Base-by-base conservation (phyloP, 768 basidiomycete genomes). In the Podaxis rugospora region DNA sequence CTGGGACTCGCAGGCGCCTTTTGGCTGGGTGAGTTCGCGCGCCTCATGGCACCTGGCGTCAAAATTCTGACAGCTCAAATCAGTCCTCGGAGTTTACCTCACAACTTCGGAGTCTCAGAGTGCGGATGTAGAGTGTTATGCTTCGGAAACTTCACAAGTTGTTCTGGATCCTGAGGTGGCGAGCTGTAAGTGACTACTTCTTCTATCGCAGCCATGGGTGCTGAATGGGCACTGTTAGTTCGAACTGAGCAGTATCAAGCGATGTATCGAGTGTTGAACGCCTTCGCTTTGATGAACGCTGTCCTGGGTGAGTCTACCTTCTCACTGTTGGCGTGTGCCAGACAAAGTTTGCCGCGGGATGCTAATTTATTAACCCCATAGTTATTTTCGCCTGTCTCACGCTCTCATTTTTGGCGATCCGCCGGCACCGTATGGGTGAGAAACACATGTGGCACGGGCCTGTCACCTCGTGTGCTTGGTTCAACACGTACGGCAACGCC, bases 191-290 rank as follows among this genome's bases (percentile, higher is more conserved):
- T 79, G 40, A 40, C 28, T 35, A 28, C 56, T 9, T 23, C 54
- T 52, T 5, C 25, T 49, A 39, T 35, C 46, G 40, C n/a, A 53
- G 39, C 47, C 25, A 39, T 47, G 18, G 35, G 40, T 32, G 9
- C 27, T 57, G 62, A 49, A 52, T 61, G 60, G 53, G 39, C 46
- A 49, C 55, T 66, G 62, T 66, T 66, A 93, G 92, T 92, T 74
- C 86, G 89, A 59, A 92, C 90, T 23, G 88, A 91, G 66, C 89
- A 89, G 62, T 93, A 88, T 71, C 92, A 92, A 65, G 90, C 91
- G n/a, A 92, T 92, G 78, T 93, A 92, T 70, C 85, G 87, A 28
- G 91, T 92, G 18, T 77, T 93, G 62, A 89, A 86, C 71, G 83
- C 87, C 16, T 93, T 93, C 73, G 84, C 92, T 5, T 73, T 93